Evolutionary conservation across 768 basidiomycete genomes (phyloP).

Genomic region (Gloeophyllum trabeum): DNA sequence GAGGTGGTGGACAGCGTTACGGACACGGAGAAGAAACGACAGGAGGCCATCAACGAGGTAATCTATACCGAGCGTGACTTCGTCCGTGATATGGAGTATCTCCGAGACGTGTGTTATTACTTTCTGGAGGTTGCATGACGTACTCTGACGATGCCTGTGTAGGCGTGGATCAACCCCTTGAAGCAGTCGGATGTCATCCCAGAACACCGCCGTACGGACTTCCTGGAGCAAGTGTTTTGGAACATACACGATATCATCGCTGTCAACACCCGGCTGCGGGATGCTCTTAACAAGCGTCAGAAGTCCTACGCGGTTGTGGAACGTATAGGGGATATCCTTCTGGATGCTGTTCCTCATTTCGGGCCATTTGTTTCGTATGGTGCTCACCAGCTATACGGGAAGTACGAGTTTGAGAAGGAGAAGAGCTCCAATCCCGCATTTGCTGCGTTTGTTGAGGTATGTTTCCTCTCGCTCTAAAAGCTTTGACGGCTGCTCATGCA

Average conservation of each 20-base stretch:
- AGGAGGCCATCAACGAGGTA: slow-evolving; percentile 98
- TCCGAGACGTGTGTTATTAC: slow-evolving; percentile 61
- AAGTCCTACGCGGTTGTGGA: slow-evolving; percentile 92
- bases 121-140: slow-evolving; percentile 1
- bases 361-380: slow-evolving; percentile 92
- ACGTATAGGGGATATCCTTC: slow-evolving; percentile 80
- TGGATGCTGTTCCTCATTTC: slow-evolving; percentile 81
- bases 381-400: slow-evolving; percentile 93
- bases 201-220: slow-evolving; percentile 63
- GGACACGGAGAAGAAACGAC: slow-evolving; percentile 88
- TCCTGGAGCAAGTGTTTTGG: slow-evolving; percentile 95
- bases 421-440: slow-evolving; percentile 89
- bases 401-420: slow-evolving; percentile 99
- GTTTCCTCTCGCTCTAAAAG: slow-evolving; percentile 13
- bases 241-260: slow-evolving; percentile 89
- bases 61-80: slow-evolving; percentile 94
- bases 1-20: slow-evolving; percentile 90
- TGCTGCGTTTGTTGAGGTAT: slow-evolving; percentile 89
- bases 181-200: slow-evolving; percentile 72
- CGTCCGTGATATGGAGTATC: slow-evolving; percentile 95
- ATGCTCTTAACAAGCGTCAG: slow-evolving; percentile 89
- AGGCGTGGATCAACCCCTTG: slow-evolving; percentile 88
- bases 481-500: not conserved
- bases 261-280: slow-evolving; percentile 86
- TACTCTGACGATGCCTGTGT: not conserved